A percentile compares a stretch with the other conserved stretches of the same genome.
Conservation (phyloP, 495 filamentous ascomycete genomes). For the Aspergillus affinis region DNA sequence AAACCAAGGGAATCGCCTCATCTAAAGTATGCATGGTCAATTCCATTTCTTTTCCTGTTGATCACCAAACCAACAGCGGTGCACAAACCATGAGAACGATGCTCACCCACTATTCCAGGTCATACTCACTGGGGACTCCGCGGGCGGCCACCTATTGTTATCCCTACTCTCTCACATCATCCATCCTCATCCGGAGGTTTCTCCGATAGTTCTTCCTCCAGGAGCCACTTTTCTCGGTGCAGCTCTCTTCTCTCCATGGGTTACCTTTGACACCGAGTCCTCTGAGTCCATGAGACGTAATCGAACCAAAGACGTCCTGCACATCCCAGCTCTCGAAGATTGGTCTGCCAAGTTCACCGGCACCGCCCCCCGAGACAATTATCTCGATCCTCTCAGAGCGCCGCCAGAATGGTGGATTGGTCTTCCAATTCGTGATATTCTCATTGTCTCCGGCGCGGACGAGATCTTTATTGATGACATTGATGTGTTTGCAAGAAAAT, state of each 20-base stretch:
- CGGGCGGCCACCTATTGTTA: slow-evolving; percentile 50
- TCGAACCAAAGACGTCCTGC: slow-evolving; percentile 12
- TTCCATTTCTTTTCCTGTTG: not conserved
- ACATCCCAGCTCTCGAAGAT: slow-evolving; percentile 2
- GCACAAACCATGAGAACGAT: not conserved
- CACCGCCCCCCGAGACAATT: slow-evolving; percentile 9
- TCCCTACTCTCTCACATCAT: slow-evolving; percentile 50
- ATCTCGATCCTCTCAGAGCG: slow-evolving; percentile 16
- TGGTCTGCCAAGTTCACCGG: slow-evolving; percentile 14
- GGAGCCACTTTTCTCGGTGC: slow-evolving; percentile 4
- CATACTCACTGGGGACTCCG: slow-evolving; percentile 53
- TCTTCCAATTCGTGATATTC: slow-evolving; percentile 7
- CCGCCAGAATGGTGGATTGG: slow-evolving; percentile 16
- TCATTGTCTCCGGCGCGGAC: slow-evolving; percentile 14
- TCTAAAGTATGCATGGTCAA: not conserved
- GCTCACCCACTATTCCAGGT: slow-evolving; percentile 24
- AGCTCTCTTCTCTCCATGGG: slow-evolving; percentile 15
- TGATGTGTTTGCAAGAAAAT: not conserved
- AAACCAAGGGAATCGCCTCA: slow-evolving; percentile 1
- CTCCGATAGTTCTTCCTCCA: slow-evolving; percentile 8
- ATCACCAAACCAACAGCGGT: not conserved
- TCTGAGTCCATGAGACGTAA: slow-evolving; percentile 10
- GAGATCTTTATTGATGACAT: slow-evolving; percentile 15
- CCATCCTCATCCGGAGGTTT: slow-evolving; percentile 47
- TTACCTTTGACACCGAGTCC: slow-evolving; percentile 11